Base-by-base conservation (phyloP, 1,284 basidiomycete species). In the Hymenochaete sp. region DNA sequence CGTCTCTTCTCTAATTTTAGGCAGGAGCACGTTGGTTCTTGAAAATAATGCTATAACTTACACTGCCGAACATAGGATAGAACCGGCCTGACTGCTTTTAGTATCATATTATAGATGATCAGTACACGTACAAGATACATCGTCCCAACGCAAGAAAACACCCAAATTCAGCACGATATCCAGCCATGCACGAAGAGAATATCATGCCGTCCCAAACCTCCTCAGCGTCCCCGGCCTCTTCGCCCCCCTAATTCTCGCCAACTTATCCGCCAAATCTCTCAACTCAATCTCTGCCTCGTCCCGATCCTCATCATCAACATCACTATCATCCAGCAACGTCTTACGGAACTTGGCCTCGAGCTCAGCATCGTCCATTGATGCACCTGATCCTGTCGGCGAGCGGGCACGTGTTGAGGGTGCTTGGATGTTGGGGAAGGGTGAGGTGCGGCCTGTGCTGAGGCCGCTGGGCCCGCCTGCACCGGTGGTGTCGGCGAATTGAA, bases 331-430 rank as follows among this genome's bases (percentile, higher is more conserved):
- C 36, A 26, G n/a, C 53, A 91, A 65, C 44, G 82, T 77, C 56
- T 72, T 74, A 62, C 82, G 79, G 57, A 98, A 92, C 58, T 93
- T 70, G 55, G 79, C 79, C 62, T 97, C 93, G 71, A 93, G 80
- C 48, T 77, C 44, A 2, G 6, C 25, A 28, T 80, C 53, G 83
- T 62, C 47, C 75, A 69, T 64, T n/a, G n/a, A n/a, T n/a, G n/a
- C n/a, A n/a, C n/a, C n/a, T 80, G 55, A 66, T 81, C 59, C 62
- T 14, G 44, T 38, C 9, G 35, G 26, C 75, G 61, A 67, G 60
- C 53, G 62, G 31, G 66, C 54, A 8, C 76, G 76, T 77, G 81
- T 83, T 53, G 74, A 79, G 3, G 79, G 77, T 9, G 70, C 73
- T 1, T 79, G 70, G 63, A 72, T 79, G 55, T 68, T 72, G 47